Base-by-base conservation (phyloP, 31 red algal genomes). In the Bonnemaisonia californica region DNA sequence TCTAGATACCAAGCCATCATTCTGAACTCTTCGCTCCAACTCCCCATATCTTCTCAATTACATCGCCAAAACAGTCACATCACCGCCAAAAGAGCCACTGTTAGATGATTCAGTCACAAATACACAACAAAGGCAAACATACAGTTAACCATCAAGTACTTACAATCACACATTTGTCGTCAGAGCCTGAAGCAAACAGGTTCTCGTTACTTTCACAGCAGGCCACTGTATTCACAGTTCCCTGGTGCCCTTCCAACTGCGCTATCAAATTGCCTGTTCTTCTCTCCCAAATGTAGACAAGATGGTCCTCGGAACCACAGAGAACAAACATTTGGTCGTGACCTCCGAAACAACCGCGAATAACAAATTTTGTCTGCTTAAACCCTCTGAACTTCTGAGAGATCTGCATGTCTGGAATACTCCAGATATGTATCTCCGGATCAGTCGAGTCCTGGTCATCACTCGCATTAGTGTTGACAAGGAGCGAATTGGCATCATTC, bases 281-380 rank as follows among this genome's bases (percentile, higher is more conserved):
- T 75, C 90, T 69, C 37, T 88, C 84, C 90, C 90, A 93, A 29
- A 93, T 81, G 77, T 92, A 92, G 31, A 92, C 89, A 5, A 86
- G 62, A 35, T 79, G 35, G 70, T 93, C 90, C 71, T 93, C 90
- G 1, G 84, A 88, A 8, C 90, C 90, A 67, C 83, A 87, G 13
- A 93, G 76, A 29, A 93, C 90, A 24, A 93, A 62, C 90, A 93
- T 93, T 60, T 88, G 83, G 27, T 88, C 63, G 33, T 80, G 73
- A 27, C 90, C 90, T 26, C 83, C 84, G 37, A 93, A 93, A 63
- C 90, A 93, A 27, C 76, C 80, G 21, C 90, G 82, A 54, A 93
- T 93, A 5, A 93, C 90, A 68, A 74, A 93, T 67, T 69, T 59
- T 38, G 68, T 78, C 79, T 93, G 90, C 62, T 79, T 80, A 40